Evolutionary conservation across 1,284 basidiomycete genomes (phyloP), one percentile per base, ranked within the genome.

Genomic region (Bondarzewia mesenterica): DNA sequence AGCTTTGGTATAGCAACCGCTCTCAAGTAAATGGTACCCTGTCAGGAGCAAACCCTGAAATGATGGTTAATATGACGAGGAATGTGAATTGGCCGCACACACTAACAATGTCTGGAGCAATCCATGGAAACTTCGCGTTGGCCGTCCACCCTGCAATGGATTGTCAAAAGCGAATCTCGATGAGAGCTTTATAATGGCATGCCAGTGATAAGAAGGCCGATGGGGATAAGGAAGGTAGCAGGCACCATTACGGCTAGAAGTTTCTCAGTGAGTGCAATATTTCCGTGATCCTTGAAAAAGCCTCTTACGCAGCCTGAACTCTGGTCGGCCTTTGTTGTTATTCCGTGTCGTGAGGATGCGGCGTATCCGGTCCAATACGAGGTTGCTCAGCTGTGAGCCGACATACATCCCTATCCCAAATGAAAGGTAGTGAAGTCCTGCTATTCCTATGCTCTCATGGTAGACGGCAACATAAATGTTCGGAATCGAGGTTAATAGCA

Each of bases 131-230:
- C 21, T 64, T 60, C 1, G 70, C 60, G 44, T 82, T 57, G 3
- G 78, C 78, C 0, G 75, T 69, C 85, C 85, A 89, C 7, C 86
- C 85, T 1, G 74, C 63, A 8, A 87, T n/a, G n/a, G n/a, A n/a
- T n/a, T n/a, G n/a, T n/a, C n/a, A n/a, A n/a, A n/a, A n/a, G n/a
- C n/a, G n/a, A n/a, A n/a, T n/a, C n/a, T n/a, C n/a, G n/a, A n/a
- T n/a, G n/a, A n/a, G n/a, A n/a, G n/a, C n/a, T n/a, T n/a, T n/a
- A n/a, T n/a, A n/a, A n/a, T n/a, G n/a, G n/a, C n/a, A n/a, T n/a
- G n/a, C n/a, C n/a, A n/a, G n/a, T n/a, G n/a, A n/a, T 63, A 18
- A 89, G 60, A 5, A 87, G 61, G 0, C 85, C 86, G 1, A 75
- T 62, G 0, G 80, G 77, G 5, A 85, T 67, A 2, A 77, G 8